phyloP scores from a whole-genome alignment of 148 eudicot genomes.

The Drosera capensis region DNA sequence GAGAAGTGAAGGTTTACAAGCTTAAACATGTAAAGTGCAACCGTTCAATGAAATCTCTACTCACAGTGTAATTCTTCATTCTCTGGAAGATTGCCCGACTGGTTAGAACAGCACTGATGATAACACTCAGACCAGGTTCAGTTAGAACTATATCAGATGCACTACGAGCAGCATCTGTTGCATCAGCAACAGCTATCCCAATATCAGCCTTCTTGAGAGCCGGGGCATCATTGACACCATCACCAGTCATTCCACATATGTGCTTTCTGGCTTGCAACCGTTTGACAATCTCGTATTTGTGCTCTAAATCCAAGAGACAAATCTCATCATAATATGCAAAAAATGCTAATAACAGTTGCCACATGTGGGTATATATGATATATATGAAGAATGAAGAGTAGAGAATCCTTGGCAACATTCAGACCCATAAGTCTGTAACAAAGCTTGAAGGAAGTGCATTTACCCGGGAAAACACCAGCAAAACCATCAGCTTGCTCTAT shows the following conservation, averaged over 20 bases:
- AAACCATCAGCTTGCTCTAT: constrained; percentile 48
- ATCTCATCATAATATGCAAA: no score
- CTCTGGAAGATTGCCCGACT: constrained; percentile 74
- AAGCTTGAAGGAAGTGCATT: neutral
- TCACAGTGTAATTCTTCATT: constrained; percentile 70
- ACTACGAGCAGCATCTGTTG: constrained; percentile 81
- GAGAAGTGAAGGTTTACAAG: neutral
- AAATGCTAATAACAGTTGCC: no score
- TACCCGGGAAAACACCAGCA: constrained; percentile 54
- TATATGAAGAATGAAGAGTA: no score
- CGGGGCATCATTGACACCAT: constrained; percentile 85
- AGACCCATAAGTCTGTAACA: neutral
- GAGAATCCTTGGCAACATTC: no score
- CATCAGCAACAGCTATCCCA: no score
- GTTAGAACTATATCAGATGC: no score
- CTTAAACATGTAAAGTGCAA: neutral
- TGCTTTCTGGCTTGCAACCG: constrained; percentile 69
- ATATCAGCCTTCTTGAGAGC: no score
- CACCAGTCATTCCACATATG: constrained; percentile 77
- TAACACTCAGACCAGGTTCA: constrained; percentile 86
- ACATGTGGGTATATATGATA: no score
- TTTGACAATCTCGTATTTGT: constrained; percentile 70
- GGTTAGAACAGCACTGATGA: constrained; percentile 66
- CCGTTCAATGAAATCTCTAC: neutral
- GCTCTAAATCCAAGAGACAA: constrained; percentile 29